Base-by-base conservation (phyloP, 169 alveolate species). In the Plasmodium coatneyi region DNA sequence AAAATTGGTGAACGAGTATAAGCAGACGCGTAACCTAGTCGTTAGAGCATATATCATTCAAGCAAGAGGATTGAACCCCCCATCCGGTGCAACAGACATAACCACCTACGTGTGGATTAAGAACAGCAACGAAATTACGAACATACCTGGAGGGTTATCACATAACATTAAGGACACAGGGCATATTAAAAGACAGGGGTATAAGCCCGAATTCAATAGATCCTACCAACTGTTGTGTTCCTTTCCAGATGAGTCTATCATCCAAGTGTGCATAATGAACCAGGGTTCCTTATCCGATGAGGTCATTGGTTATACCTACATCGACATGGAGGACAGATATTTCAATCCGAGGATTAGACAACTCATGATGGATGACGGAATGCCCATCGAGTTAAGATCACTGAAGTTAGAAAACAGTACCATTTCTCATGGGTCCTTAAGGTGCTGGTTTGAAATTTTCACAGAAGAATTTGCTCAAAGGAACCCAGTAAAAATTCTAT, bases 261-360 rank as follows among this genome's bases (percentile, higher is more conserved):
- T 97, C n/a, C 97, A 97, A 92, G 96, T 97, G 34, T 74, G 96
- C 32, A 92, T 98, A 60, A 97, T 98, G 96, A 97, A 96, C 36
- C 95, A 95, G 93, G 98, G 98, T 34, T 84, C 98, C 14, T 54
- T 97, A 46, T 82, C 96, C 34, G 99, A 98, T 78, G 98, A 97
- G 83, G 90, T 95, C 41, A 97, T 98, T 56, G 99, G 99, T 10
- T 95, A 97, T 60, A 97, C 99, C 1, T 95, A 95, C 76, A 95
- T 98, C 25, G 99, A 98, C 92, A 93, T 98, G 86, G 99, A 98
- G 46, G 99, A 98, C 83, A 96, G 99, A 5, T 98, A 96, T 91
- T 96, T 97, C 91, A 96, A 96, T 82, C 96, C 96, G n/a, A 93
- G 95, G 82, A 83, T 97, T 78, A 96, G 95, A 49, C 97, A 96